These are phyloP conservation scores for Tetrahymena thermophila DNA, from an alignment of 73 alveolate genomes.

Conservation along the genomic window DNA sequence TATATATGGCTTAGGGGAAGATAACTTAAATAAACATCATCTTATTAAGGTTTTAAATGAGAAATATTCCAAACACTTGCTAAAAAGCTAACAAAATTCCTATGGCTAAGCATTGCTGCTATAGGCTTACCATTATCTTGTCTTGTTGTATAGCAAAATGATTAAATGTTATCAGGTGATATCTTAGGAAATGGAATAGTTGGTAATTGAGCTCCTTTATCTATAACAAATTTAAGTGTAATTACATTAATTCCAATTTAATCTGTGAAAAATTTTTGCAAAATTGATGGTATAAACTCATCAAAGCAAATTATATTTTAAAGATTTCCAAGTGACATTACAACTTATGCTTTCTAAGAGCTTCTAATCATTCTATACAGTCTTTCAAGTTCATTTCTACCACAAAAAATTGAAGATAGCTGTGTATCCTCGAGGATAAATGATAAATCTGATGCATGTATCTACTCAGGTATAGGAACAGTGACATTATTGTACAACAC, in stretches of 20 bases:
- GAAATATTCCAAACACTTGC: slow-evolving; percentile 38
- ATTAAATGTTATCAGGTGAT: slow-evolving; percentile 46
- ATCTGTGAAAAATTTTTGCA: background rate
- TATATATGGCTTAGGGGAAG: slow-evolving; percentile 91
- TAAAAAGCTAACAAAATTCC: slow-evolving; percentile 45
- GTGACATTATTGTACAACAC: slow-evolving; percentile 43
- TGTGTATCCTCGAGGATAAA: slow-evolving; percentile 29
- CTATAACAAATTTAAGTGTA: slow-evolving; percentile 1
- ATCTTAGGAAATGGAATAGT: background rate
- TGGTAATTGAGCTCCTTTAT: slow-evolving; percentile 8
- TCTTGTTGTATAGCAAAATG: slow-evolving; percentile 94
- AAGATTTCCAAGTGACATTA: slow-evolving; percentile 21
- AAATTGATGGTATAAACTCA: background rate
- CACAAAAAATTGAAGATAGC: slow-evolving; percentile 48
- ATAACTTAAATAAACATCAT: slow-evolving; percentile 83
- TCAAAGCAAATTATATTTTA: slow-evolving; percentile 19
- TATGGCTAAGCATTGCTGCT: slow-evolving; percentile 87
- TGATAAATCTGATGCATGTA: slow-evolving; percentile 31
- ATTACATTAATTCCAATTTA: slow-evolving; percentile 5
- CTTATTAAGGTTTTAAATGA: slow-evolving; percentile 42
- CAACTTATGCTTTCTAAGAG: slow-evolving; percentile 15
- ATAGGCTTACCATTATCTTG: slow-evolving; percentile 95
- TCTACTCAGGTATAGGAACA: slow-evolving; percentile 60
- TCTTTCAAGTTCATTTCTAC: slow-evolving; percentile 43
- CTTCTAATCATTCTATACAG: slow-evolving; percentile 5